Evolutionary conservation across 805 yeast species (phyloP), one percentile per base, ranked within the genome.

Genomic region (Ogataea glucozyma): DNA sequence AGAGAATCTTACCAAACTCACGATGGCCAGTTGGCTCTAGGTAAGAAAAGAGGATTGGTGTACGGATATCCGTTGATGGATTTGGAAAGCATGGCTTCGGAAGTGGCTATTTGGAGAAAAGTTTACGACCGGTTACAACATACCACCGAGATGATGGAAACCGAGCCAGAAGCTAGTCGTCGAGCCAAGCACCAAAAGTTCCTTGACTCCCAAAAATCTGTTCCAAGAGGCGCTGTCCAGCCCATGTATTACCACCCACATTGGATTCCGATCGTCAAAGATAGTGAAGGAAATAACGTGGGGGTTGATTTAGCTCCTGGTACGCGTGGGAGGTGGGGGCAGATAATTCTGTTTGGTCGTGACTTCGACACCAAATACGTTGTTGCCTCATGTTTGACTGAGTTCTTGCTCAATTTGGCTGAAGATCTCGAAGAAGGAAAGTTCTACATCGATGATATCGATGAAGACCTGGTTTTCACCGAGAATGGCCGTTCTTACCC

Each of bases 241-340:
- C 74, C 77, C 7, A 79, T 81, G 6, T 93, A 88, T 64, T 91
- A 96, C n/a, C 88, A 88, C 62, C 81, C 88, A 4, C 79, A 77
- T 56, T 91, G 99, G 99, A 81, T 91, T 46, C 98, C 99, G 3
- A 65, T 91, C 40, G 79, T 87, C 27, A 88, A 91, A 37, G 99
- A 91, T 62, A 81, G 78, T 41, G 83, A 81, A 17, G 99, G 99
- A 34, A 91, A 91, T 67, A 90, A 89, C 63, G 82, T 91, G 50
- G 99, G 89, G 40, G 71, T 93, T 12, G 99, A 91, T 66, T 73
- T 91, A 46, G 82, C 87, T 2, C 91, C 93, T 1, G 96, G 88
- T 6, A 75, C 82, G 8, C 67, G 68, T 20, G 96, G 97, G 33
- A 73, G 71, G 44, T 81, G 85, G 77, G 99, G 98, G 27, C 99